Evolutionary conservation across 1,139 yeast genomes (phyloP).

Genomic region (Yamadazyma dendronema): DNA sequence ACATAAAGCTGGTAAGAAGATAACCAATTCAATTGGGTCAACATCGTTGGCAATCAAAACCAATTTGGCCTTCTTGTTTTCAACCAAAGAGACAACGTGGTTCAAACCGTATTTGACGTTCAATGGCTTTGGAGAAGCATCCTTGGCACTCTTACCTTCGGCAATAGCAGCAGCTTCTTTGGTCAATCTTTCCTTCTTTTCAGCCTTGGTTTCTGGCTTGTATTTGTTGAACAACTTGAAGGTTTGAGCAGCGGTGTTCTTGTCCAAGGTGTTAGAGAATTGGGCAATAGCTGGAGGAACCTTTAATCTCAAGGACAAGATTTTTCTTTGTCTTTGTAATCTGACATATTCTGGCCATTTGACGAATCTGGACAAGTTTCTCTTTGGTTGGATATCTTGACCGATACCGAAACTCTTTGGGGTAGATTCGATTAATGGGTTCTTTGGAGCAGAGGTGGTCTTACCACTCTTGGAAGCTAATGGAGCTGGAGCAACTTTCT

Average conservation of each 20-base stretch:
- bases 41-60: slow-evolving; percentile 97
- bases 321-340: slow-evolving; percentile 89
- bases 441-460: slow-evolving; percentile 21
- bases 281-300: slow-evolving; percentile 98
- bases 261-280: slow-evolving; percentile 92
- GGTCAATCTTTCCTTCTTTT: slow-evolving; percentile 98
- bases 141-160: slow-evolving; percentile 95
- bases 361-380: slow-evolving; percentile 76
- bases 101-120: slow-evolving; percentile 96
- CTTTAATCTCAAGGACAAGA: slow-evolving; percentile 90
- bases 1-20: slow-evolving; percentile 97
- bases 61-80: slow-evolving; percentile 97
- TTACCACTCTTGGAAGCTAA: slow-evolving; percentile 41
- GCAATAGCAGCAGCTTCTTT: slow-evolving; percentile 99
- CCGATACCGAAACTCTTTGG: slow-evolving; percentile 46
- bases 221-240: slow-evolving; percentile 97
- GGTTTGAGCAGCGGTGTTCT: slow-evolving; percentile 96
- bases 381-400: slow-evolving; percentile 42
- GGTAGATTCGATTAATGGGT: slow-evolving; percentile 42
- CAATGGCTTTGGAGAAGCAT: slow-evolving; percentile 93
- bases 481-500: slow-evolving; percentile 54
- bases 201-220: slow-evolving; percentile 96
- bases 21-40: slow-evolving; percentile 96
- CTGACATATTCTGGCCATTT: slow-evolving; percentile 98
- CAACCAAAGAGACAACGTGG: slow-evolving; percentile 95